Conservation (phyloP, 495 filamentous ascomycete species). For the Penicillium salamii region DNA sequence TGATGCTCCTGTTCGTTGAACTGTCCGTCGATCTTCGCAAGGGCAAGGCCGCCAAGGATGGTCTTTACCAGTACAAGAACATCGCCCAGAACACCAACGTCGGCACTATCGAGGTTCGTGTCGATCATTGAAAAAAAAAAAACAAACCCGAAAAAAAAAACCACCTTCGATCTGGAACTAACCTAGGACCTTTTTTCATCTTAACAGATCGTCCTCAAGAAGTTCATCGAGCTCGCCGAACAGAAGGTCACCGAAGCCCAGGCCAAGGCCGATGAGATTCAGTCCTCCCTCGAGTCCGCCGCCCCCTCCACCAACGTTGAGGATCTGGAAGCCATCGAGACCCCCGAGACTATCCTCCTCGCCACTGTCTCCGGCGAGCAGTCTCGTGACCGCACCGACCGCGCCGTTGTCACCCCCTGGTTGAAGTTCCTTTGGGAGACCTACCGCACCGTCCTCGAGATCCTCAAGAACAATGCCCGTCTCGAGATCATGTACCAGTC, state of each 20-base stretch:
- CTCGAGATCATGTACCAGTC: slow-evolving; percentile 97
- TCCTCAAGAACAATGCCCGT: slow-evolving; percentile 97
- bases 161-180: slow-evolving; percentile 3
- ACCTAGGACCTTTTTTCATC: slow-evolving; percentile 33
- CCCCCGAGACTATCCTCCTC: slow-evolving; percentile 94
- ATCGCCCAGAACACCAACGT: slow-evolving; percentile 99
- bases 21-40: slow-evolving; percentile 94
- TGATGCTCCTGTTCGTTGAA: slow-evolving; percentile 97
- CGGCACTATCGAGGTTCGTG: slow-evolving; percentile 74
- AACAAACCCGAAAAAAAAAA: too few relatives aligned
- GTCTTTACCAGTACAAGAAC: slow-evolving; percentile 99
- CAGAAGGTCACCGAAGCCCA: slow-evolving; percentile 95
- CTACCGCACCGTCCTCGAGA: slow-evolving; percentile 97
- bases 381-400: slow-evolving; percentile 92
- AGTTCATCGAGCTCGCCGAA: slow-evolving; percentile 95
- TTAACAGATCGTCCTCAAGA: slow-evolving; percentile 74
- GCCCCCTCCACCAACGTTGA: slow-evolving; percentile 75
- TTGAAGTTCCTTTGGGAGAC: slow-evolving; percentile 99
- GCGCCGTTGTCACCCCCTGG: slow-evolving; percentile 97
- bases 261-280: slow-evolving; percentile 90
- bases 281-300: slow-evolving; percentile 74
- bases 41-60: slow-evolving; percentile 97
- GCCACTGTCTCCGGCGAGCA: slow-evolving; percentile 98
- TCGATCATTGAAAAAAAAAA: slow-evolving; percentile 38
- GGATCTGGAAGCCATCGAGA: slow-evolving; percentile 95